Evolutionary conservation across 2,329 filamentous ascomycete genomes (phyloP).

Genomic region (Ascochyta clinopodiicola): DNA sequence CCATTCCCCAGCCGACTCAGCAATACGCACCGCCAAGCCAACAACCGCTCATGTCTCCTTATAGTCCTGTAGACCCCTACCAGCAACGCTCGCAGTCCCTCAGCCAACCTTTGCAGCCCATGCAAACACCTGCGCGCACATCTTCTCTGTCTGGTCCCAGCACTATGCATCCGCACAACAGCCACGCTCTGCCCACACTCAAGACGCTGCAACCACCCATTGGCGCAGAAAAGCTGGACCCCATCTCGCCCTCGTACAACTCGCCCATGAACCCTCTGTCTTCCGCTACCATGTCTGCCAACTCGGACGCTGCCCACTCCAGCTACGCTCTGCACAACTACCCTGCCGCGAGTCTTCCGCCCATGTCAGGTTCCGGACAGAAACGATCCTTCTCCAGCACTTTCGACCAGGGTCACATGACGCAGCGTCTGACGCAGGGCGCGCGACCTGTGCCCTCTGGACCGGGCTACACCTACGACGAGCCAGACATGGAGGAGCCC

Average conservation of each 20-base stretch:
- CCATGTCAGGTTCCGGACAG: slow-evolving; percentile 37
- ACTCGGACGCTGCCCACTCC: slow-evolving; percentile 36
- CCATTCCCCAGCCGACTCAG: slow-evolving; percentile 44
- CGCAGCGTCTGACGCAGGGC: slow-evolving; percentile 53
- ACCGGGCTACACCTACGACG: slow-evolving; percentile 42
- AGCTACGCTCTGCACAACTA: slow-evolving; percentile 38
- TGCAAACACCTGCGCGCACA: slow-evolving; percentile 43
- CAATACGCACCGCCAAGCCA: slow-evolving; percentile 47
- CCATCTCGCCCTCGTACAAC: slow-evolving; percentile 53
- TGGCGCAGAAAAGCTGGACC: slow-evolving; percentile 48
- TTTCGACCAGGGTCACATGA: slow-evolving; percentile 53
- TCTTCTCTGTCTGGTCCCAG: slow-evolving; percentile 37
- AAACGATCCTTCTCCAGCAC: slow-evolving; percentile 57
- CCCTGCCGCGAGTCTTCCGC: slow-evolving; percentile 35
- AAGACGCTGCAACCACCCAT: slow-evolving; percentile 49
- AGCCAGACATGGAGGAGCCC: slow-evolving; percentile 50
- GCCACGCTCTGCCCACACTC: slow-evolving; percentile 52
- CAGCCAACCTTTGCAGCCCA: slow-evolving; percentile 42
- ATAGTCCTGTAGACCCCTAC: slow-evolving; percentile 47
- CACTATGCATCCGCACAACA: slow-evolving; percentile 39
- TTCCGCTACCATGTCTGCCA: slow-evolving; percentile 42
- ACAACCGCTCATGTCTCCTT: slow-evolving; percentile 37
- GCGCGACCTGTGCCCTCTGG: slow-evolving; percentile 49
- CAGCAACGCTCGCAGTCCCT: slow-evolving; percentile 47
- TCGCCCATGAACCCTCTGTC: slow-evolving; percentile 44